Evolutionary conservation across 2,329 filamentous ascomycete genomes (phyloP).

Genomic region (Cladosporium sp.): DNA sequence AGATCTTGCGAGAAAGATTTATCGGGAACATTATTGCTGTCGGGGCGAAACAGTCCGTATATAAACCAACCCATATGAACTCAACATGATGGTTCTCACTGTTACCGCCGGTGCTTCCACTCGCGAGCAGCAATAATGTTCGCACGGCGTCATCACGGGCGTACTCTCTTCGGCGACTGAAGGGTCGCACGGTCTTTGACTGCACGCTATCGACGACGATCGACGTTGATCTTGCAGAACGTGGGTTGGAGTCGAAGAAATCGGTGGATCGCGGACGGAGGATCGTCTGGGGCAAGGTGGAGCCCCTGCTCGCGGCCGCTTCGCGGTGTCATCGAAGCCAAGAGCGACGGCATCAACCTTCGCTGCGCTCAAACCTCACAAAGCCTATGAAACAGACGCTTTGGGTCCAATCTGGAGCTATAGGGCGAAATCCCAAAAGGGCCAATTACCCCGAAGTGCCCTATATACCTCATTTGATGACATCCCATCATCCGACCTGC

Average conservation of each 20-base stretch:
- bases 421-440: too few relatives aligned
- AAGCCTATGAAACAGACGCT: too few relatives aligned
- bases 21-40: too few relatives aligned
- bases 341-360: conserved; percentile 2
- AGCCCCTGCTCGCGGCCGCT: not conserved
- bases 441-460: too few relatives aligned
- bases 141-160: conserved; percentile 10
- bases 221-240: conserved; percentile 7
- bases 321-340: conserved; percentile 2
- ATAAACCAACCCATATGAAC: not conserved
- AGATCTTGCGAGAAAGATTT: too few relatives aligned
- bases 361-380: too few relatives aligned
- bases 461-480: not conserved
- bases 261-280: not conserved
- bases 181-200: not conserved
- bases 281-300: not conserved
- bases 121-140: not conserved
- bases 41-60: too few relatives aligned
- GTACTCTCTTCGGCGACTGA: conserved; percentile 11
- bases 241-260: conserved; percentile 5
- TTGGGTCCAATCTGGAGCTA: too few relatives aligned
- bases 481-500: not conserved
- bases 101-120: not conserved
- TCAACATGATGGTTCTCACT: not conserved
- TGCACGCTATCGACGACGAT: conserved; percentile 5